phyloP scores from a whole-genome alignment of 78 protist genomes.

The Paratrimastix pyriformis region DNA sequence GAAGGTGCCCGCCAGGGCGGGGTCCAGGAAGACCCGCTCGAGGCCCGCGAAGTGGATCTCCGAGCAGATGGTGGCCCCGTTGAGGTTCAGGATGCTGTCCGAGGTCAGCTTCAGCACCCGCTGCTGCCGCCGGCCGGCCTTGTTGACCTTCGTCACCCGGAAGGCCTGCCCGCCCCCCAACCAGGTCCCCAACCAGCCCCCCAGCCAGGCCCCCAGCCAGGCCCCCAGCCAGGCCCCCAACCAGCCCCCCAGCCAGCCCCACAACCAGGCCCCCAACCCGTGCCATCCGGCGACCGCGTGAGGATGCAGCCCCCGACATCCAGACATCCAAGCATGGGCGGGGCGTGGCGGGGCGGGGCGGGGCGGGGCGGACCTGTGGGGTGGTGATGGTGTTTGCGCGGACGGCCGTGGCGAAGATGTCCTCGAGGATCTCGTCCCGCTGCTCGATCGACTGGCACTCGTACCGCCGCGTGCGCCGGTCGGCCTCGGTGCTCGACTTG shows the following conservation, averaged over 20 bases:
- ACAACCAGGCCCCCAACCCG: too few species aligned
- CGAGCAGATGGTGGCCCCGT: constrained; percentile 35
- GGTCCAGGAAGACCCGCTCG: constrained; percentile 37
- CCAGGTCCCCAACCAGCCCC: constrained; percentile 24
- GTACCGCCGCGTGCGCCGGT: constrained; percentile 4
- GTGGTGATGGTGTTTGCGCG: too few species aligned
- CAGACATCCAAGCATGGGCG: too few species aligned
- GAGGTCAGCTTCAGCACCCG: constrained; percentile 42
- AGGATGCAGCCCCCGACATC: too few species aligned
- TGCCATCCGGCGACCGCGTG: too few species aligned
- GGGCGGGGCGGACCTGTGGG: too few species aligned
- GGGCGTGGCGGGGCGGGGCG: too few species aligned
- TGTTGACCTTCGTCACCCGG: constrained; percentile 38
- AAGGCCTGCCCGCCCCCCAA: constrained; percentile 28
- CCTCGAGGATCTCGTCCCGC: constrained; percentile 42
- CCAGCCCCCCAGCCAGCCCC: too few species aligned
- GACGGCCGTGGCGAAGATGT: too few species aligned
- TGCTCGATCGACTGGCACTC: constrained; percentile 37
- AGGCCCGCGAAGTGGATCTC: constrained; percentile 51
- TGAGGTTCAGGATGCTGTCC: constrained; percentile 37
- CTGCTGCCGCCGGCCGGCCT: constrained; percentile 47
- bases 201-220: too few species aligned
- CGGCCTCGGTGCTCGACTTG: background rate
- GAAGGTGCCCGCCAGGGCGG: constrained; percentile 18
- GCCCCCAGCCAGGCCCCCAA: too few species aligned